A percentile compares a stretch with the other conserved stretches of the same genome.
Conservation (phyloP, 2,329 filamentous ascomycete species). For the Ophiostoma ulmi region DNA sequence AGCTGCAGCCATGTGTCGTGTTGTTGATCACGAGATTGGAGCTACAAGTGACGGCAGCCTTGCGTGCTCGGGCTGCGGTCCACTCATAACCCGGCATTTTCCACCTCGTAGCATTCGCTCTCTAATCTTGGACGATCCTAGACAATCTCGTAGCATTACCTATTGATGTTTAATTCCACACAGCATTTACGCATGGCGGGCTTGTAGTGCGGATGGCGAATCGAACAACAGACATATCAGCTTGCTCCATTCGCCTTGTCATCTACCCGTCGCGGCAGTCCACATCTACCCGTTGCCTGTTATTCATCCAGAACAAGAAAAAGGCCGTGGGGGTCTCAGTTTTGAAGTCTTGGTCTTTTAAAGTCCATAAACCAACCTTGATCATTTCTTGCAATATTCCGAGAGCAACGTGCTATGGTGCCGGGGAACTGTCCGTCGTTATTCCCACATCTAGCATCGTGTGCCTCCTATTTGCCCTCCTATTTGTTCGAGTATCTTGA, state of each 20-base stretch:
- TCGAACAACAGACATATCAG: background rate
- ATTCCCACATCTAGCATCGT: background rate
- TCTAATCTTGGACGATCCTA: background rate
- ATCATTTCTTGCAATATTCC: background rate
- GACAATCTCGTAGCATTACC: background rate
- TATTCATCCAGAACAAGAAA: background rate
- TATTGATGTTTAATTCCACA: too few species aligned
- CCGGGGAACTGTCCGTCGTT: background rate
- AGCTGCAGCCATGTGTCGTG: background rate
- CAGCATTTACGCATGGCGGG: background rate
- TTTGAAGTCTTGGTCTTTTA: too few species aligned
- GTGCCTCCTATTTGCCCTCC: background rate
- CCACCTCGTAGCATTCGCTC: background rate
- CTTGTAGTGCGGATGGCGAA: slow-evolving; percentile 9
- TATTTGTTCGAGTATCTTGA: background rate
- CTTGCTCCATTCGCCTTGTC: background rate
- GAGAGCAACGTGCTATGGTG: background rate
- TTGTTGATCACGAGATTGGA: slow-evolving; percentile 19
- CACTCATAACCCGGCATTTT: background rate
- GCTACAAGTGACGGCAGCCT: slow-evolving; percentile 21
- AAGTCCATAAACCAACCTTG: too few species aligned
- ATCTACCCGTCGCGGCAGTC: background rate
- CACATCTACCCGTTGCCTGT: background rate
- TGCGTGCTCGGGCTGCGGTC: slow-evolving; percentile 18
- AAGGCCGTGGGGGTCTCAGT: background rate